Evolutionary conservation across 495 filamentous ascomycete species (phyloP).

Genomic region (Talaromyces trachyspermus): DNA sequence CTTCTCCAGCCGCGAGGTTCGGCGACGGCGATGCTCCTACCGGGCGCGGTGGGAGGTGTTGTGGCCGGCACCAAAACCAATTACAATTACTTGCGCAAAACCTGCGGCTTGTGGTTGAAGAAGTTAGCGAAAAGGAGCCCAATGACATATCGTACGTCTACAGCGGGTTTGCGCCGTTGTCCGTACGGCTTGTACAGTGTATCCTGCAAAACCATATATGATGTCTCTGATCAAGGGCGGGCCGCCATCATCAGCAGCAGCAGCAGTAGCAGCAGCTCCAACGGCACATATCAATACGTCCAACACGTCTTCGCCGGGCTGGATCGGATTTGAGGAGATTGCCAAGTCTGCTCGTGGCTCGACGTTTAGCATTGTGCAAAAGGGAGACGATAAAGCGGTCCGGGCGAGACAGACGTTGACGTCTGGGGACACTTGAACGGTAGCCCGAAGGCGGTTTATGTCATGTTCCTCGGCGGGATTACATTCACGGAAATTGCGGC

Average conservation of each 20-base stretch:
- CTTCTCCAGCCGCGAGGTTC: slow-evolving; percentile 67
- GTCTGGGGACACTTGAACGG: slow-evolving; percentile 52
- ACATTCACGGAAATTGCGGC: slow-evolving; percentile 96
- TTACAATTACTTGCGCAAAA: slow-evolving; percentile 80
- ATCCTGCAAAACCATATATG: slow-evolving; percentile 84
- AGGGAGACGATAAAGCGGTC: slow-evolving; percentile 86
- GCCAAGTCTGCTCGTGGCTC: slow-evolving; percentile 76
- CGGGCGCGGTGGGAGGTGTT: slow-evolving; percentile 46
- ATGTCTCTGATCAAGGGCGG: slow-evolving; percentile 58
- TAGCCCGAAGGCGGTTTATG: slow-evolving; percentile 75
- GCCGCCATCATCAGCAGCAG: slow-evolving; percentile 12
- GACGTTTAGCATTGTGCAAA: slow-evolving; percentile 88
- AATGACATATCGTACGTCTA: slow-evolving; percentile 96
- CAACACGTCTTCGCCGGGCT: slow-evolving; percentile 64
- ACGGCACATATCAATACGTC: slow-evolving; percentile 39
- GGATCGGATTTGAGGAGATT: slow-evolving; percentile 84
- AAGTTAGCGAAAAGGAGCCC: slow-evolving; percentile 95
- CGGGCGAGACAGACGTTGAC: slow-evolving; percentile 73
- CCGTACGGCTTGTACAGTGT: slow-evolving; percentile 89
- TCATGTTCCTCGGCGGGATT: slow-evolving; percentile 92
- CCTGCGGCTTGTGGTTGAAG: slow-evolving; percentile 85
- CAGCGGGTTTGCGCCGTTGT: slow-evolving; percentile 91
- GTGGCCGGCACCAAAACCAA: slow-evolving; percentile 67
- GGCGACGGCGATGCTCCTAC: slow-evolving; percentile 61
- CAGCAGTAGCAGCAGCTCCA: slow-evolving; percentile 23